These are phyloP conservation scores for Coriaria nepalensis DNA, from an alignment of 306 rosid genomes.

Conservation along the genomic window DNA sequence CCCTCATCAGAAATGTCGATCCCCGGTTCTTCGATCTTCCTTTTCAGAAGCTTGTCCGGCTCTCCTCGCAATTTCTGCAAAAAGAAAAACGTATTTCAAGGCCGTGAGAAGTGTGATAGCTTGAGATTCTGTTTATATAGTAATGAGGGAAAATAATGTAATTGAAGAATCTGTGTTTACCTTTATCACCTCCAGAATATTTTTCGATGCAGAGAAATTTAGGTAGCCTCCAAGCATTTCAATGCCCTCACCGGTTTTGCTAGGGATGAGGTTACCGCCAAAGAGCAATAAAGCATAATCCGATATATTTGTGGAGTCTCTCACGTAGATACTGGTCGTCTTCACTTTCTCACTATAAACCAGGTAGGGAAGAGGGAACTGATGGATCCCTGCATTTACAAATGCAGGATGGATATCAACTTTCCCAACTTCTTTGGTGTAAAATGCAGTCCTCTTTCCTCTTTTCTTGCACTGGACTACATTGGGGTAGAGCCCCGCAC, in stretches of 20 bases:
- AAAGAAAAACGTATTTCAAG: neutral
- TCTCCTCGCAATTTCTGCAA: constrained; percentile 74
- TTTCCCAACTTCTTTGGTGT: constrained; percentile 89
- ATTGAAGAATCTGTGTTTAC: constrained; percentile 23
- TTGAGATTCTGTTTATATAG: too few relatives aligned
- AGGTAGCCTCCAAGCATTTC: constrained; percentile 99
- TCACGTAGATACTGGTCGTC: constrained; percentile 56
- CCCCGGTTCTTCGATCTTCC: constrained; percentile 69
- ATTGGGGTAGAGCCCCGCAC: constrained; percentile 92
- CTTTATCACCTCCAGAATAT: constrained; percentile 72
- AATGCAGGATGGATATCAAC: constrained; percentile 94
- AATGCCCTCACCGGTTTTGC: constrained; percentile 69
- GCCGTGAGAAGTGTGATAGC: too few relatives aligned
- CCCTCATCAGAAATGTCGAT: constrained; percentile 68
- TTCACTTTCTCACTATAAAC: constrained; percentile 93
- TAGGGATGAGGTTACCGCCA: constrained; percentile 70
- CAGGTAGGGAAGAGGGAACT: constrained; percentile 92
- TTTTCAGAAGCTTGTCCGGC: constrained; percentile 75
- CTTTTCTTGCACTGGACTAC: constrained; percentile 94
- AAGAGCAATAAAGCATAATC: constrained; percentile 82
- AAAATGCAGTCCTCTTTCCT: constrained; percentile 73
- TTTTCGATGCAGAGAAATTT: constrained; percentile 84
- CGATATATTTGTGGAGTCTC: constrained; percentile 89
- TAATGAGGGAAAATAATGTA: neutral
- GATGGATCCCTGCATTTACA: constrained; percentile 83